Percentiles rank a stretch among this genome's conserved stretches.
Conservation (phyloP, 2,329 filamentous ascomycete species). For the Myriosclerotinia curreyana region DNA sequence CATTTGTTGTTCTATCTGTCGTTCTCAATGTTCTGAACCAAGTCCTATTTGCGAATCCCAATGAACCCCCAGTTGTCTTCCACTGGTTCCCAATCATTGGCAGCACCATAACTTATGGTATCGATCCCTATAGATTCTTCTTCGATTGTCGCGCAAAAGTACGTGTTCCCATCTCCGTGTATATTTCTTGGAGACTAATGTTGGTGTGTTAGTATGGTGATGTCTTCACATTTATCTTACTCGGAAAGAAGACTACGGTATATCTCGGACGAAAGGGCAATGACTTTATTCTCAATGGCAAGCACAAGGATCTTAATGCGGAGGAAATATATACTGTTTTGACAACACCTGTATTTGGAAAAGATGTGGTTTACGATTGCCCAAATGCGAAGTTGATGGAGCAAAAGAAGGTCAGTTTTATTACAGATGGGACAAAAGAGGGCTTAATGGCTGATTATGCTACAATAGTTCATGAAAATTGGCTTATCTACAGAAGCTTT, state of each 20-base stretch:
- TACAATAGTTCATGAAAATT: constrained; percentile 70
- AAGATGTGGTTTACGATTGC: constrained; percentile 86
- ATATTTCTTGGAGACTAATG: constrained; percentile 23
- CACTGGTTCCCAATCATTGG: constrained; percentile 81
- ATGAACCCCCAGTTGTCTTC: constrained; percentile 78
- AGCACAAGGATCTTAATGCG: constrained; percentile 83
- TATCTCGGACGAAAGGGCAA: constrained; percentile 79
- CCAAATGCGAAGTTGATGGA: constrained; percentile 92
- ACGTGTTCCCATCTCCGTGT: constrained; percentile 42
- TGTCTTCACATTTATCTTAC: constrained; percentile 83
- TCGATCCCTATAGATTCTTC: constrained; percentile 90
- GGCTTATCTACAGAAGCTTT: constrained; percentile 74
- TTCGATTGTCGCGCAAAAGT: constrained; percentile 70
- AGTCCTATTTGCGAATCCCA: constrained; percentile 74
- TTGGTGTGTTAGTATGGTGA: constrained; percentile 65
- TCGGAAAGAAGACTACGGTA: constrained; percentile 87
- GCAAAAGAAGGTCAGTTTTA: constrained; percentile 74
- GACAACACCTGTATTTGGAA: constrained; percentile 70
- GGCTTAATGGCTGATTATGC: constrained; percentile 27
- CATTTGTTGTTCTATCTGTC: constrained; percentile 55
- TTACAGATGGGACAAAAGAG: neutral
- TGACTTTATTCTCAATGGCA: constrained; percentile 89
- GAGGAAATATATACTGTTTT: constrained; percentile 87
- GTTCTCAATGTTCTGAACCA: constrained; percentile 78
- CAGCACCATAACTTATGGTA: constrained; percentile 90